Conservation (phyloP, 164 flowering plant species). For the Kalanchoe fedtschenkoi region DNA sequence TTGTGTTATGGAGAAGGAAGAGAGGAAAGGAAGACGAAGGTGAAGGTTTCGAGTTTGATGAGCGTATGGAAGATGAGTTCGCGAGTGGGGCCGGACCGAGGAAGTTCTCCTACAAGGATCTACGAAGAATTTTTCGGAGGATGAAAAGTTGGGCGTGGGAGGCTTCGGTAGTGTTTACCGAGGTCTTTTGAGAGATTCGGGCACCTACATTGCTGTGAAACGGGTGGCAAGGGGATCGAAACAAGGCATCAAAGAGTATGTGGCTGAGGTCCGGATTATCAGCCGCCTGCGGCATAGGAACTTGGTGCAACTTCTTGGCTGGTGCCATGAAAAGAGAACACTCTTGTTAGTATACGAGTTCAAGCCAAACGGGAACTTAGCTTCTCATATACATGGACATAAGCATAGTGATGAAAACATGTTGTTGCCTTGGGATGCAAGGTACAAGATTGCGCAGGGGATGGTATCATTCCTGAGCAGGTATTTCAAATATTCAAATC, state of each 20-base stretch:
- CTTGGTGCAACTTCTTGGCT: slow-evolving; percentile 29
- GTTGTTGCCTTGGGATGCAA: slow-evolving; percentile 13
- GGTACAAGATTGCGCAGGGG: slow-evolving; percentile 26
- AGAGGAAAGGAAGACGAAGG: background rate
- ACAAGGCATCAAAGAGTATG: slow-evolving; percentile 28
- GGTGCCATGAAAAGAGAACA: slow-evolving; percentile 26
- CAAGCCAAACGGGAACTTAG: slow-evolving; percentile 25
- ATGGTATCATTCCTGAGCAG: slow-evolving; percentile 79
- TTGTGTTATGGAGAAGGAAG: background rate
- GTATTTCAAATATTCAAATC: slow-evolving; percentile 22
- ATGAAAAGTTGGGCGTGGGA: slow-evolving; percentile 24
- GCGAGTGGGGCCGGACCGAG: slow-evolving; percentile 19
- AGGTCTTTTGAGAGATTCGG: slow-evolving; percentile 10
- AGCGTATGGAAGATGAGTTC: slow-evolving; percentile 15
- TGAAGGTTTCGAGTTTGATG: slow-evolving; percentile 5
- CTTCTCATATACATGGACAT: slow-evolving; percentile 18
- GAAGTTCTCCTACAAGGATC: slow-evolving; percentile 21
- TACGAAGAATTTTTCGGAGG: slow-evolving; percentile 20
- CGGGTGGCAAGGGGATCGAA: slow-evolving; percentile 24
- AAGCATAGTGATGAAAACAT: background rate
- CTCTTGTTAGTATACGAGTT: slow-evolving; percentile 23
- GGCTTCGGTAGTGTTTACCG: slow-evolving; percentile 25
- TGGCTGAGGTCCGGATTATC: slow-evolving; percentile 25
- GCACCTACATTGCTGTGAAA: slow-evolving; percentile 19
- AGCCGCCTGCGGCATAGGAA: slow-evolving; percentile 25